Base-by-base conservation (phyloP, 768 basidiomycete species). In the Rhodotorula diobovata region DNA sequence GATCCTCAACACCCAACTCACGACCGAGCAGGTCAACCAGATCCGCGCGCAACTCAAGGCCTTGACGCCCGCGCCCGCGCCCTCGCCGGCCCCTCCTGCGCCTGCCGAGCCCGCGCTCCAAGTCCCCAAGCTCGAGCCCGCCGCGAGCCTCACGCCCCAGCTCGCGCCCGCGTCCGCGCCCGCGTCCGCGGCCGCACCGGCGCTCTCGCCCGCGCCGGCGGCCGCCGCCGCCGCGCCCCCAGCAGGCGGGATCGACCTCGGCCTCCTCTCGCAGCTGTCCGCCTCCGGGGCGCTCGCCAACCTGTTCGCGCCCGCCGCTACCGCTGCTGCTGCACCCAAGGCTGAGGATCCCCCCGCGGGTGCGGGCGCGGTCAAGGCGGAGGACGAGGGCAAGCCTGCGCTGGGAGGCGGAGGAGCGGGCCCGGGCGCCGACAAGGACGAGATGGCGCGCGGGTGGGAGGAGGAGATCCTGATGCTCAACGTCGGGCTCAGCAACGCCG, bases 401-500 rank as follows among this genome's bases (percentile, higher is more conserved):
- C n/a, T n/a, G n/a, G n/a, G n/a, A n/a, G n/a, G 39, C 39, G 4
- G 16, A 8, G 2, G 39, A 32, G 32, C 30, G 41, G 43, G 37
- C 41, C 12, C 14, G 41, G 41, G 48, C 23, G n/a, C 23, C 8
- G 48, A 23, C 48, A 30, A 37, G 61, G 61, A 50, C 21, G 65
- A 67, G 35, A 39, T 50, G 43, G 48, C 34, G 21, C 61, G 54
- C 34, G 70, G 53, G 34, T 71, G 70, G 70, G 61, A 67, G 51
- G 70, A 63, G 1, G 66, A 71, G 61, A 57, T 67, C 20, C 34
- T 70, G 35, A 28, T 64, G 2, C 84, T 89, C 67, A 82, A 84
- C 45, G 83, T 91, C 66, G 84, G 84, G 67, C 81, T 93, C 35
- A 86, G 84, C 3, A 87, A 84, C 64, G 79, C 85, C n/a, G 92